These are phyloP conservation scores for Geranomyces variabilis DNA, from an alignment of 192 early-diverging fungal species.

Conservation along the genomic window DNA sequence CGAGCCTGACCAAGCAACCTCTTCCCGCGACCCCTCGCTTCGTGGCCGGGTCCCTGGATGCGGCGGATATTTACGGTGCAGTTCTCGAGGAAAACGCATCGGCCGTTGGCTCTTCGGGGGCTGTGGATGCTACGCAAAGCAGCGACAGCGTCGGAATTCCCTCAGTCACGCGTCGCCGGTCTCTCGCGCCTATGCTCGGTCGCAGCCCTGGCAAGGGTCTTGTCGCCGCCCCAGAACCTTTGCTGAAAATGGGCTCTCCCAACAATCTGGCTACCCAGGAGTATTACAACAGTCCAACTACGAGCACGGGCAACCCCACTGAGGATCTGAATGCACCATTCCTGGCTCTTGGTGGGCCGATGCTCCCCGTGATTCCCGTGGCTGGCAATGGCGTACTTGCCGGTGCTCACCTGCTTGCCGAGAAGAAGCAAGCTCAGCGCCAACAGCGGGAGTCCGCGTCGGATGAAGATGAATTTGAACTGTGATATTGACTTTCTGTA, in stretches of 20 bases:
- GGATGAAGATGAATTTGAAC: no score
- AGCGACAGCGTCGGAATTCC: not conserved
- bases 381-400: slow-evolving; percentile 8
- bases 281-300: not conserved
- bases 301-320: not conserved
- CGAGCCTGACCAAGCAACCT: not conserved
- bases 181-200: not conserved
- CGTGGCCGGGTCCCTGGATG: slow-evolving; percentile 9
- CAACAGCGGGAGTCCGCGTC: no score
- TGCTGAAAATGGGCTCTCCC: slow-evolving; percentile 6
- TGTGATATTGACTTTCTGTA: no score
- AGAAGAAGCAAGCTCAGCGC: slow-evolving; percentile 16
- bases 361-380: slow-evolving; percentile 32
- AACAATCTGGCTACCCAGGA: not conserved
- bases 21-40: slow-evolving; percentile 9
- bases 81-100: not conserved
- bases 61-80: not conserved
- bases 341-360: slow-evolving; percentile 17
- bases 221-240: slow-evolving; percentile 17
- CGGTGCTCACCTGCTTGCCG: slow-evolving; percentile 30
- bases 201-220: not conserved
- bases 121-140: not conserved
- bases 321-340: slow-evolving; percentile 26
- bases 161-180: not conserved
- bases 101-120: not conserved